Evolutionary conservation across 1,284 basidiomycete genomes (phyloP).

Genomic region (Apiotrichum akiyoshidainum): DNA sequence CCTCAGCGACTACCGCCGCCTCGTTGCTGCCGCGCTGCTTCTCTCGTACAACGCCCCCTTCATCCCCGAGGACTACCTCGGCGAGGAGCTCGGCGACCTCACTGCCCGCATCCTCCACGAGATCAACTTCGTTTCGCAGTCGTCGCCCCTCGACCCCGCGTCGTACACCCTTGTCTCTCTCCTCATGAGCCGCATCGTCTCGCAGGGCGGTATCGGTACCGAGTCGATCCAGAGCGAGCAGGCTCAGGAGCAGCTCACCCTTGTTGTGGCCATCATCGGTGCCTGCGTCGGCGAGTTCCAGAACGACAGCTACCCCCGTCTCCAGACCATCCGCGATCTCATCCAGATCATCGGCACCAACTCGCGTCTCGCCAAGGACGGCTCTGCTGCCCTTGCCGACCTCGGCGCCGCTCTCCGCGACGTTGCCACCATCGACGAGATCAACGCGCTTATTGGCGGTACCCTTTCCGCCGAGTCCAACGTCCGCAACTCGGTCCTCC

Average conservation of each 20-base stretch:
- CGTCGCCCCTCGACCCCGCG: conserved; percentile 74
- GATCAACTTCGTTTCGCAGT: conserved; percentile 75
- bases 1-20: conserved; percentile 63
- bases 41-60: conserved; percentile 64
- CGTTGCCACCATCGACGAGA: conserved; percentile 64
- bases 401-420: conserved; percentile 76
- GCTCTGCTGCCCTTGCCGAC: conserved; percentile 76
- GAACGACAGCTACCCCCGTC: conserved; percentile 67
- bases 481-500: conserved; percentile 84
- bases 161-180: conserved; percentile 82
- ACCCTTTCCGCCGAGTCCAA: conserved; percentile 84
- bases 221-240: conserved; percentile 63
- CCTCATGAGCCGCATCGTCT: conserved; percentile 68
- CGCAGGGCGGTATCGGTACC: conserved; percentile 64
- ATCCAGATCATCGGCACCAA: conserved; percentile 73
- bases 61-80: conserved; percentile 69
- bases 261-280: conserved; percentile 78
- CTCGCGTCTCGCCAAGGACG: conserved; percentile 79
- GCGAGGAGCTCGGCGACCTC: conserved; percentile 63
- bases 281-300: conserved; percentile 76
- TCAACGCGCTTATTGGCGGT: conserved; percentile 65
- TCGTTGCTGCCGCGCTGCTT: conserved; percentile 76
- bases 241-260: conserved; percentile 78
- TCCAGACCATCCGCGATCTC: conserved; percentile 67
- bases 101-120: conserved; percentile 84